phyloP scores from a whole-genome alignment of 129 eudicot species.

The Helichrysum umbraculigerum region DNA sequence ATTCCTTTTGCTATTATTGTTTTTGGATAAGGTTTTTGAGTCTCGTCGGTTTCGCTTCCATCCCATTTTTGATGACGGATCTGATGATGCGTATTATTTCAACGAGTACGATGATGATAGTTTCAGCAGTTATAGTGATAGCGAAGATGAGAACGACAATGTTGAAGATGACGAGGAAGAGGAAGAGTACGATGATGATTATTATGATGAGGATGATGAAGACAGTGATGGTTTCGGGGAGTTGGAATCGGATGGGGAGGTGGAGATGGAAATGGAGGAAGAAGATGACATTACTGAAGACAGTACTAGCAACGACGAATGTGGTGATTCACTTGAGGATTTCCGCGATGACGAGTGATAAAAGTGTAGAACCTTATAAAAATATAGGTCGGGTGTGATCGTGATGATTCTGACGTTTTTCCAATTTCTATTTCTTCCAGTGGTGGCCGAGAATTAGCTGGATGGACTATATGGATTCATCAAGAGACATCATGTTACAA shows the following conservation, averaged over 20 bases:
- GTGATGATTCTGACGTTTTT: slow-evolving; percentile 21
- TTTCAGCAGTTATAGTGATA: slow-evolving; percentile 8
- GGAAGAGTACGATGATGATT: neutral
- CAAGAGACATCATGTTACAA: slow-evolving; percentile 46
- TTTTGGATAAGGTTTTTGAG: slow-evolving; percentile 31
- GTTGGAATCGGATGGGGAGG: slow-evolving; percentile 14
- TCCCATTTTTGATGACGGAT: slow-evolving; percentile 18
- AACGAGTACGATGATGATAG: slow-evolving; percentile 26
- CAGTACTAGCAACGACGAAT: slow-evolving; percentile 26
- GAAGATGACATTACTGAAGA: slow-evolving; percentile 10
- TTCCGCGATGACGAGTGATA: neutral
- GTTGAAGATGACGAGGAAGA: neutral
- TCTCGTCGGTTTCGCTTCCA: slow-evolving; percentile 21
- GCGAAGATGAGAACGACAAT: slow-evolving; percentile 12
- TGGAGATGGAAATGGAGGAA: slow-evolving; percentile 11
- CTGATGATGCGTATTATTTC: slow-evolving; percentile 42
- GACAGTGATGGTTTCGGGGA: neutral
- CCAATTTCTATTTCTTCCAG: slow-evolving; percentile 51
- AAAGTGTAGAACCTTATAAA: slow-evolving; percentile 9
- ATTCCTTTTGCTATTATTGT: neutral
- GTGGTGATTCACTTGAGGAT: slow-evolving; percentile 31
- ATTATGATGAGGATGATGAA: neutral
- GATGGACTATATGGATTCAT: slow-evolving; percentile 36
- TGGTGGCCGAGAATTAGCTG: slow-evolving; percentile 12
- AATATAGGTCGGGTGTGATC: slow-evolving; percentile 16